Base-by-base conservation (phyloP, 495 filamentous ascomycete genomes). In the Lasiosphaeria hispida region DNA sequence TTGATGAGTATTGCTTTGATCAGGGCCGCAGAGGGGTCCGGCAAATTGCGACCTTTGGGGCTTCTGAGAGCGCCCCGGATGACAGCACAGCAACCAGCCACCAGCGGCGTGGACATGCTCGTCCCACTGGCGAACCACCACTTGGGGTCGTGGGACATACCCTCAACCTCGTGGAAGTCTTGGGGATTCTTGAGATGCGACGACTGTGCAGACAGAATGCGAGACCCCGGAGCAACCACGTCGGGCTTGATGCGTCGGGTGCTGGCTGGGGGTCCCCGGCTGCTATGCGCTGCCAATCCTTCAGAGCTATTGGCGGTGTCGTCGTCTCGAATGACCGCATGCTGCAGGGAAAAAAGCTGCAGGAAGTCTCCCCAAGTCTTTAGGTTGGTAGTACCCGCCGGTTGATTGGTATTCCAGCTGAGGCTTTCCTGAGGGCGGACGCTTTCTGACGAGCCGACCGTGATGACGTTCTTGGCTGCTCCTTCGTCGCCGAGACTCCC, bases 1-100 rank as follows among this genome's bases (percentile, higher is more conserved):
- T 54, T 54, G 51, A 54, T 43, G 37, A 54, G 36, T 37, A 54
- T 23, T 9, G 51, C 51, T 14, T 43, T 54, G 51, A 54, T 17
- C 2, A 54, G 51, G 1, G 51, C 37, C 9, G 51, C 51, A 11
- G 51, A 43, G 2, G 51, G 51, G 2, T 49, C 18, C 2, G 40
- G 6, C 13, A 6, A 43, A 15, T 43, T 43, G 40, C 5, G 5
- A 13, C 40, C 40, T 15, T 13, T 43, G 40, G 40, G 5, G 40
- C 40, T 43, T n/a, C 44, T 8, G 4, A 48, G 44, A 7, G 44
- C 44, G 23, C 44, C 44, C 7, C 44, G 15, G 17, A 48, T 7
- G 44, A 48, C 44, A 10, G 44, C 44, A 19, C 44, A 48, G 23
- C 15, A 19, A 10, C 44, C 44, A 5, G 44, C 44, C 4, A 48